These are phyloP conservation scores for Osmanthus fragrans DNA, from an alignment of 257 asterid species.

Conservation along the genomic window DNA sequence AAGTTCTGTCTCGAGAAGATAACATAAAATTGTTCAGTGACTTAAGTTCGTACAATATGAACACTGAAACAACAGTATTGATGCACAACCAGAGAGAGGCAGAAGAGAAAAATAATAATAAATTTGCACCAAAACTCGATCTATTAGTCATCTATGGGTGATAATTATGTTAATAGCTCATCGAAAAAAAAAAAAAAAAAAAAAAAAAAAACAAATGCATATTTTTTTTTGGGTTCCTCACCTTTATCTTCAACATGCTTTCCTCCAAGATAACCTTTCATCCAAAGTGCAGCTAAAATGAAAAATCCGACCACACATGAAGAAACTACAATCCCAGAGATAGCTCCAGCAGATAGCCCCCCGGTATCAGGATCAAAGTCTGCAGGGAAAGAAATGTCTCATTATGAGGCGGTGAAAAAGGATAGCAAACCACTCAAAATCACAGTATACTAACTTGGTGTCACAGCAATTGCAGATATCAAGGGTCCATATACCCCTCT, in stretches of 20 bases:
- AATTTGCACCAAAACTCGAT: not conserved
- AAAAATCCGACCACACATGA: slow-evolving; percentile 40
- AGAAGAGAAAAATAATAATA: not conserved
- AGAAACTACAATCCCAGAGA: slow-evolving; percentile 61
- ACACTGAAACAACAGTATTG: not conserved
- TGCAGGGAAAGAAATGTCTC: slow-evolving; percentile 29
- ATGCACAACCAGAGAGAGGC: not conserved
- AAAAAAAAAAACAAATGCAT: not conserved
- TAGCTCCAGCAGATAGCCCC: slow-evolving; percentile 70
- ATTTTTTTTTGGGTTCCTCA: slow-evolving; percentile 22
- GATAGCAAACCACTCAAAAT: not conserved
- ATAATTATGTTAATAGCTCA: not conserved
- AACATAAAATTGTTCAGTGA: slow-evolving; percentile 5
- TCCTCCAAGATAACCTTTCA: slow-evolving; percentile 56
- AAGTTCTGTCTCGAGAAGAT: slow-evolving; percentile 43
- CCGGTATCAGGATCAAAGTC: slow-evolving; percentile 53
- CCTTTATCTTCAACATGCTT: slow-evolving; percentile 61
- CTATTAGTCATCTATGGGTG: not conserved
- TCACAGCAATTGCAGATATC: slow-evolving; percentile 82
- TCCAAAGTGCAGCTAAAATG: slow-evolving; percentile 53
- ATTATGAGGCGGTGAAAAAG: slow-evolving; percentile 17
- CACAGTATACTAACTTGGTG: slow-evolving; percentile 60
- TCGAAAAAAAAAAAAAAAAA: not conserved
- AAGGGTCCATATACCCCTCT: slow-evolving; percentile 92
- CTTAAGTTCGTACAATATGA: not conserved